Conservation (phyloP, 2,329 filamentous ascomycete species). For the Aschersonia sp. region DNA sequence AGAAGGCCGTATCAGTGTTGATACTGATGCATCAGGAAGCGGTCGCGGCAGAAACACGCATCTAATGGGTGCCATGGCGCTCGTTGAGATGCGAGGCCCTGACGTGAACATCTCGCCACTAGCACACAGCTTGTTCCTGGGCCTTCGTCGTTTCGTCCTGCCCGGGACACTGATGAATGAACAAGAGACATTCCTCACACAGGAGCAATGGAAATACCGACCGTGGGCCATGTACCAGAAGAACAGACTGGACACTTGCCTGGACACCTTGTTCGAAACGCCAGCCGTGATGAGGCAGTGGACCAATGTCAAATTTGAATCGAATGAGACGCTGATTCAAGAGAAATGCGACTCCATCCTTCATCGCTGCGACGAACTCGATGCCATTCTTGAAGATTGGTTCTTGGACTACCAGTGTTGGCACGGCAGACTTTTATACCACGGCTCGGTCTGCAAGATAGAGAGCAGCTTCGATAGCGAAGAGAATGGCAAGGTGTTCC, state of each 20-base stretch:
- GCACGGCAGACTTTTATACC: conserved; percentile 1
- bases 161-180: conserved; percentile 1
- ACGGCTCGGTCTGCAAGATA: conserved; percentile 1
- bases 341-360: neutral
- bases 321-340: neutral
- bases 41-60: conserved; percentile 1
- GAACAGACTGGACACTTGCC: conserved; percentile 4
- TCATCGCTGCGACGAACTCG: neutral
- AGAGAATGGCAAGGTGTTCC: conserved; percentile 3
- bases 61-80: conserved; percentile 4
- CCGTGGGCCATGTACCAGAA: conserved; percentile 4
- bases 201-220: conserved; percentile 1
- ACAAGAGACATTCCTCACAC: conserved; percentile 1
- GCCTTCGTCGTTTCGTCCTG: conserved; percentile 1
- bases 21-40: neutral
- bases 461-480: neutral
- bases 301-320: conserved; percentile 1
- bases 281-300: conserved; percentile 2
- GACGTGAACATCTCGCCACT: conserved; percentile 2
- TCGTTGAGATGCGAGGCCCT: conserved; percentile 4
- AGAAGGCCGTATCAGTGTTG: neutral
- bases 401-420: too few species aligned
- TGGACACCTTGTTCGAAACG: conserved; percentile 3
- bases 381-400: neutral
- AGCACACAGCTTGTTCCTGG: conserved; percentile 4